These are phyloP conservation scores for Furcasterigmium sp. DNA, from an alignment of 2,329 filamentous ascomycete genomes.

Conservation along the genomic window DNA sequence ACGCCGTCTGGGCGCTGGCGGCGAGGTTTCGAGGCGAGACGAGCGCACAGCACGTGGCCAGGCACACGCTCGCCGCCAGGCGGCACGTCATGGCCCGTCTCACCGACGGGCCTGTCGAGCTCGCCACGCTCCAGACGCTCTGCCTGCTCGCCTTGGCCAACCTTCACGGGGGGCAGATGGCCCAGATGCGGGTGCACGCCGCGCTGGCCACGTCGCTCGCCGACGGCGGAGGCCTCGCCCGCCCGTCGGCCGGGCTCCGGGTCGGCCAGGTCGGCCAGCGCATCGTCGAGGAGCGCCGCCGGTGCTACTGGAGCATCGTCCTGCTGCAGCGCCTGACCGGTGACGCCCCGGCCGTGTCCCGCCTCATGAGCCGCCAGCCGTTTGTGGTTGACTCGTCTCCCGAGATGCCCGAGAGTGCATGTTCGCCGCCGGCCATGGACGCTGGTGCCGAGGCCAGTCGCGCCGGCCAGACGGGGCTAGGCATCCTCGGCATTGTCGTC, in stretches of 20 bases:
- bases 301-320: slow-evolving; percentile 37
- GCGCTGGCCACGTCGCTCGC: background rate
- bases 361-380: background rate
- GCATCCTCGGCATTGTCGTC: background rate
- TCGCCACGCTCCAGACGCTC: slow-evolving; percentile 30
- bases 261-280: background rate
- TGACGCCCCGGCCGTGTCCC: slow-evolving; percentile 1
- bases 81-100: slow-evolving; percentile 25
- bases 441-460: background rate
- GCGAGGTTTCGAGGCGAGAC: slow-evolving; percentile 35
- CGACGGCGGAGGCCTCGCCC: background rate
- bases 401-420: no score
- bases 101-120: slow-evolving; percentile 24
- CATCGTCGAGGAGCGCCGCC: slow-evolving; percentile 13
- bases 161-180: background rate
- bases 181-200: background rate
- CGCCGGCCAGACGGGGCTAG: no score
- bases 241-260: background rate
- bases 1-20: slow-evolving; percentile 31
- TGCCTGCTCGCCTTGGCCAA: slow-evolving; percentile 9
- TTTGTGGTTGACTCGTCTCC: background rate
- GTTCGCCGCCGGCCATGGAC: background rate
- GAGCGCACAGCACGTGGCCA: no score
- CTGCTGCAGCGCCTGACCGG: slow-evolving; percentile 37
- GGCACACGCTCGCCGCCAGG: no score